Percentiles rank a stretch among this genome's conserved stretches.
Conservation (phyloP, 208 protist species). For the Acanthamoeba royreba region DNA sequence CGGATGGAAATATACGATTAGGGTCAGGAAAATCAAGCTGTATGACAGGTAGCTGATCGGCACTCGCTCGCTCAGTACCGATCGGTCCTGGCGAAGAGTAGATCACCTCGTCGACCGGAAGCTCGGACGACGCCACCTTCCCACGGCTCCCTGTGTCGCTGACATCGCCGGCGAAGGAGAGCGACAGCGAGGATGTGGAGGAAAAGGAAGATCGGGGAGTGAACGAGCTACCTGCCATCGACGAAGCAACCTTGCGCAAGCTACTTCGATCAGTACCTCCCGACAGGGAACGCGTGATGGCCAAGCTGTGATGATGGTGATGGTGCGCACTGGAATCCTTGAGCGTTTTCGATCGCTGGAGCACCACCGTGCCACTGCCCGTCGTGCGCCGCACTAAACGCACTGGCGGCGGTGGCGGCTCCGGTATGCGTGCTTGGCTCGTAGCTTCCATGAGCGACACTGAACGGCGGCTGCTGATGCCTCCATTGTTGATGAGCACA, state of each 20-base stretch:
- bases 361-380: background rate
- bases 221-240: background rate
- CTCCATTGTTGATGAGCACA: background rate
- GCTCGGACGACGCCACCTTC: background rate
- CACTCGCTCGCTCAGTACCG: background rate
- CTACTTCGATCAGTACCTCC: background rate
- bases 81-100: background rate
- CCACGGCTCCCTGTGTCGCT: too few relatives aligned
- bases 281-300: background rate
- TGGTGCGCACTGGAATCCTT: background rate
- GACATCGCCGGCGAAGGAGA: background rate
- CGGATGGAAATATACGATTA: background rate
- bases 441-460: background rate
- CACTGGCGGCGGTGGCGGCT: background rate
- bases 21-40: background rate
- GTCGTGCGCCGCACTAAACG: background rate
- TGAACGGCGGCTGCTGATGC: background rate
- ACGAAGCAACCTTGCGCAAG: background rate
- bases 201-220: background rate
- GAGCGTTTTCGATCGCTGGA: background rate
- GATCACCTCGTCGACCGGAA: background rate
- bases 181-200: background rate
- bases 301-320: background rate
- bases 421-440: background rate
- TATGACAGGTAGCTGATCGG: background rate